These are phyloP conservation scores for Fusarium brachygibbosum DNA, from an alignment of 2,329 filamentous ascomycete genomes.

Conservation along the genomic window DNA sequence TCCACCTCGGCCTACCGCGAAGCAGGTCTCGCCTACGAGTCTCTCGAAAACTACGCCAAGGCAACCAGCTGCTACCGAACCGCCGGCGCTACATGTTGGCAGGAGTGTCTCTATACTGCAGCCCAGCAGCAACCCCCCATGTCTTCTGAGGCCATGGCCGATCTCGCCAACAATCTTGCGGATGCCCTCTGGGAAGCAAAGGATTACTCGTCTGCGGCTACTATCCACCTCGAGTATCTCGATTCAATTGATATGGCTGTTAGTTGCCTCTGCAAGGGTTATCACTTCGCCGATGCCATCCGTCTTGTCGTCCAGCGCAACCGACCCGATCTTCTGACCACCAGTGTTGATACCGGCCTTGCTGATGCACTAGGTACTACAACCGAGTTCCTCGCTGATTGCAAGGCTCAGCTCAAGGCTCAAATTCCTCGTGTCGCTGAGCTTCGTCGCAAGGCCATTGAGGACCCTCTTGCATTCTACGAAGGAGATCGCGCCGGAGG, in stretches of 20 bases:
- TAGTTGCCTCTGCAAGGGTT: constrained; percentile 86
- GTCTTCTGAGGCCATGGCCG: constrained; percentile 69
- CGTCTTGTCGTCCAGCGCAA: constrained; percentile 76
- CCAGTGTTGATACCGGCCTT: constrained; percentile 82
- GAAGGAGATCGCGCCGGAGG: constrained; percentile 78
- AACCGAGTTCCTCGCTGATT: constrained; percentile 94
- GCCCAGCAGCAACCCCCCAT: constrained; percentile 74
- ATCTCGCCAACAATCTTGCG: constrained; percentile 80
- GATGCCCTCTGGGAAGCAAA: constrained; percentile 86
- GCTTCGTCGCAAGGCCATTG: constrained; percentile 81
- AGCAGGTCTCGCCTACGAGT: constrained; percentile 92
- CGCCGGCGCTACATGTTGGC: constrained; percentile 83
- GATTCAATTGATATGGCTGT: constrained; percentile 77
- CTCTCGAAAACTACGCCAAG: constrained; percentile 77
- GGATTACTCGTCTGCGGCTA: constrained; percentile 84
- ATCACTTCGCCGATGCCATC: constrained; percentile 89
- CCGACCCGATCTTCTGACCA: constrained; percentile 72
- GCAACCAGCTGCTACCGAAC: constrained; percentile 88
- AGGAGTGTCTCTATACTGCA: constrained; percentile 87
- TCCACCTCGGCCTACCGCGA: constrained; percentile 83
- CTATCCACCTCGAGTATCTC: constrained; percentile 86
- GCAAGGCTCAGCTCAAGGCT: constrained; percentile 83
- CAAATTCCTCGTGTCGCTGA: constrained; percentile 90
- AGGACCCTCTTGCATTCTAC: constrained; percentile 90
- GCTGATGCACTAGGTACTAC: constrained; percentile 84